Percentiles rank a stretch among this genome's conserved stretches.
These are phyloP conservation scores for Sugiyamaella sp. DNA, from an alignment of 1,139 yeast species.

Conservation along the genomic window DNA sequence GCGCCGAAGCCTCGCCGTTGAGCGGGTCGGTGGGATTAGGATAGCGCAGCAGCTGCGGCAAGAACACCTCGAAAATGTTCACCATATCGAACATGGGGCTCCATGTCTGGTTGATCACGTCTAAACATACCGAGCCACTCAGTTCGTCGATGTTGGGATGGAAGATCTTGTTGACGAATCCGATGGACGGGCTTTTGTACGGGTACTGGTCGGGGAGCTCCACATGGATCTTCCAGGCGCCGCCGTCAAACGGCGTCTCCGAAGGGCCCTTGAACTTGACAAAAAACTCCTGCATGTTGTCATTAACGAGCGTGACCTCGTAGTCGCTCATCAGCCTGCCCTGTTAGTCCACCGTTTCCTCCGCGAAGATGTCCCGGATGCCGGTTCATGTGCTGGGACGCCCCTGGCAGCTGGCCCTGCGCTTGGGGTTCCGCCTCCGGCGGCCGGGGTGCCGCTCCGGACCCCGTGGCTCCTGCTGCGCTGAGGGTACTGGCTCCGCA, in stretches of 20 bases:
- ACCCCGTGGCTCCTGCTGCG: too few species aligned
- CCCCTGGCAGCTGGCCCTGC: too few species aligned
- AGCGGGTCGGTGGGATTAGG: slow-evolving; percentile 96
- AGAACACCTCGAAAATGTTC: slow-evolving; percentile 88
- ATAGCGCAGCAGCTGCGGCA: slow-evolving; percentile 88
- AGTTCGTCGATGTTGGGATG: slow-evolving; percentile 81
- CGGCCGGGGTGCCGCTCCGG: too few species aligned
- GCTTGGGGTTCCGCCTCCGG: too few species aligned
- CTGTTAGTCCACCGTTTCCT: too few species aligned
- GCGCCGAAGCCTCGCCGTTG: slow-evolving; percentile 86
- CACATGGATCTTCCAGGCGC: slow-evolving; percentile 89
- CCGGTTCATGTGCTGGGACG: too few species aligned
- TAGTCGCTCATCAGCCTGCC: slow-evolving; percentile 83
- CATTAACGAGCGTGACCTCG: slow-evolving; percentile 82
- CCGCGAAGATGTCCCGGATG: too few species aligned
- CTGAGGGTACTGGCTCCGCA: too few species aligned
- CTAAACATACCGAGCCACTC: slow-evolving; percentile 93
- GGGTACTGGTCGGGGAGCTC: slow-evolving; percentile 97
- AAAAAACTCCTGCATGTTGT: slow-evolving; percentile 85
- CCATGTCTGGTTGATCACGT: slow-evolving; percentile 98
- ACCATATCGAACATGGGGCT: slow-evolving; percentile 94
- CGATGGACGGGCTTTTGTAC: slow-evolving; percentile 92
- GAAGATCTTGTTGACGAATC: slow-evolving; percentile 86
- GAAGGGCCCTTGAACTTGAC: slow-evolving; percentile 87
- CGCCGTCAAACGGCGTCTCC: slow-evolving; percentile 89